Conservation (phyloP, 345 rosid species). For the Gossypium sturtianum region DNA sequence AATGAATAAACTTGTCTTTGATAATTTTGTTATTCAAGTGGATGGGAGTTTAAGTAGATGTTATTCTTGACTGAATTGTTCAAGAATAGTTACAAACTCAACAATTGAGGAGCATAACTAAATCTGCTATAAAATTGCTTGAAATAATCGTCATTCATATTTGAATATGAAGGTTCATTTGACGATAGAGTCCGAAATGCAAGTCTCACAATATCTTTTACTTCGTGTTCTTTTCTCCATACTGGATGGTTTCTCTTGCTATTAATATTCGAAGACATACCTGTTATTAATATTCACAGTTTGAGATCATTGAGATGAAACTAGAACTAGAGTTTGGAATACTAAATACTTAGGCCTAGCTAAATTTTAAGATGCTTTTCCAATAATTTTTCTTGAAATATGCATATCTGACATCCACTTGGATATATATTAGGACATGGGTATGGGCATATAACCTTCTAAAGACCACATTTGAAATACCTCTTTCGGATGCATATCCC, state of each 20-base stretch:
- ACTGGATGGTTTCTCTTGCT: neutral
- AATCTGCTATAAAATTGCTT: neutral
- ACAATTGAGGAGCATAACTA: neutral
- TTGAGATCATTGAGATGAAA: no score
- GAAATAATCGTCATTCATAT: neutral
- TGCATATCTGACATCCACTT: neutral
- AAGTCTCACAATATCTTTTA: no score
- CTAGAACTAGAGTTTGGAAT: no score
- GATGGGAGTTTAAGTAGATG: no score
- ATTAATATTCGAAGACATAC: neutral
- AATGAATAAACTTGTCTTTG: neutral
- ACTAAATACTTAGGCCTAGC: neutral
- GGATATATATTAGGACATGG: neutral
- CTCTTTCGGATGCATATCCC: neutral
- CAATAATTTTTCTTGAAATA: neutral
- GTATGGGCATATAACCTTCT: neutral
- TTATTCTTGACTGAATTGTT: no score
- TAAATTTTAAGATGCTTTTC: neutral
- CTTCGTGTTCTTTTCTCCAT: no score
- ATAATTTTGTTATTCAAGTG: no score
- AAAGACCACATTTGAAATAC: neutral
- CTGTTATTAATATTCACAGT: neutral
- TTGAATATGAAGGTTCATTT: neutral
- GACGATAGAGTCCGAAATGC: no score
- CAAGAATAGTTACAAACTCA: no score